Conservation (phyloP, 345 rosid genomes). For the Moringa oleifera region DNA sequence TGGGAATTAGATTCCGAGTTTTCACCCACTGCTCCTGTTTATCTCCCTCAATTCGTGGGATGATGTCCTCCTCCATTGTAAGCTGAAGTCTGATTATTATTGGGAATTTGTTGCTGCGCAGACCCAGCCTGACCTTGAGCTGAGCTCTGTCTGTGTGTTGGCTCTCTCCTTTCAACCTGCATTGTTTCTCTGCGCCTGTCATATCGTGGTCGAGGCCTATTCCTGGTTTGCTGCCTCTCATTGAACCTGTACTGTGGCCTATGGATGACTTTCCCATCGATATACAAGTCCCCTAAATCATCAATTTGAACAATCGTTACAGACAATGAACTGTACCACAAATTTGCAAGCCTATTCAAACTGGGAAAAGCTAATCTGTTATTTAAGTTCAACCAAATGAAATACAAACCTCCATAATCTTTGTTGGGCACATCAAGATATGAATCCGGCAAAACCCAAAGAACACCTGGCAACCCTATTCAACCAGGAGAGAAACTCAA, state of each 20-base stretch:
- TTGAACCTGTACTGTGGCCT: constrained; percentile 72
- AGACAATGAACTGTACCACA: not conserved
- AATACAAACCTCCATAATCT: constrained; percentile 85
- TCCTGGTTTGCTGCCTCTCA: constrained; percentile 49
- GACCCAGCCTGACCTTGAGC: constrained; percentile 21
- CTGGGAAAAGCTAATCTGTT: not conserved
- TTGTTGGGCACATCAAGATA: constrained; percentile 93
- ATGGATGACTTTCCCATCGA: constrained; percentile 83
- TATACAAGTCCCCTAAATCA: constrained; percentile 67
- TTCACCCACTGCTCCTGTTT: not conserved
- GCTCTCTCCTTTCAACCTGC: constrained; percentile 68
- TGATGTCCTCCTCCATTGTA: not conserved
- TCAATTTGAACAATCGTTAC: not conserved
- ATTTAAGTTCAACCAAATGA: not conserved
- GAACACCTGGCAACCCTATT: constrained; percentile 75
- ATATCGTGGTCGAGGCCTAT: constrained; percentile 57
- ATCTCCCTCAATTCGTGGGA: not conserved
- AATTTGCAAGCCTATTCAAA: not conserved
- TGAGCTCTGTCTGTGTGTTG: constrained; percentile 30
- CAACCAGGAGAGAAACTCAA: not conserved
- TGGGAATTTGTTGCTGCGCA: constrained; percentile 23
- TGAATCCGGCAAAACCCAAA: constrained; percentile 96
- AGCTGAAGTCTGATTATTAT: not conserved
- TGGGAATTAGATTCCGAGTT: not conserved
- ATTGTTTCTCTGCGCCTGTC: constrained; percentile 71